Base-by-base conservation (phyloP, 2,329 filamentous ascomycete genomes). In the Cladophialophora immunda region DNA sequence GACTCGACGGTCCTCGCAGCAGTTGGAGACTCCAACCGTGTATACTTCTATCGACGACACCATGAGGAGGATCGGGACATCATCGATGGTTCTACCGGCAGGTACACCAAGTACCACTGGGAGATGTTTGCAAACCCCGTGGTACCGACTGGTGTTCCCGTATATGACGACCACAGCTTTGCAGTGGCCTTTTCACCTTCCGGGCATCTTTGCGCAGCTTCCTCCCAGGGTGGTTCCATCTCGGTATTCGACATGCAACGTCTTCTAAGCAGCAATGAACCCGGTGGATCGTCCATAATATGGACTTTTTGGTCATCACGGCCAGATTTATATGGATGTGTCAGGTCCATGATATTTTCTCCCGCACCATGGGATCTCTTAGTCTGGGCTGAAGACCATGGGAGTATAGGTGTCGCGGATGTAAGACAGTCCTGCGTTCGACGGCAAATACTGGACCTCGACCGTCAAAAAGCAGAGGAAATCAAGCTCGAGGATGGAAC, bases 331-430 rank as follows among this genome's bases (percentile, higher is more conserved):
- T 85, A 87, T 25, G 94, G 94, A 52, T 93, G 94, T 34, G 89
- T 98, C 61, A 87, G 95, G 68, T 92, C 93, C 68, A 96, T 98
- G 91, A 86, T 90, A 1, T 99, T 99, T 76, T 93, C 92, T 4
- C 94, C 94, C 0, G 91, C 92, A 1, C 92, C 94, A 0, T 94
- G 90, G 83, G 94, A 97, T 76, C 86, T 99, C 19, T 82, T 99
- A 47, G 91, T 96, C 6, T 98, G 95, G 94, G 92, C 93, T 8
- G 95, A 99, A 78, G 92, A 97, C 73, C 90, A 92, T 69, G 82
- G 82, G 17, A 77, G 80, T 68, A 80, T 80, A 53, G 82, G 82
- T 7, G 72, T 84, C 65, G 81, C 81, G 34, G 82, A 84, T 72
- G 74, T 83, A 57, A 81, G 82, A 45, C 80, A 80, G 65, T 74